phyloP scores from a whole-genome alignment of 805 yeast genomes.

The Teunomyces barrocoloradensis region DNA sequence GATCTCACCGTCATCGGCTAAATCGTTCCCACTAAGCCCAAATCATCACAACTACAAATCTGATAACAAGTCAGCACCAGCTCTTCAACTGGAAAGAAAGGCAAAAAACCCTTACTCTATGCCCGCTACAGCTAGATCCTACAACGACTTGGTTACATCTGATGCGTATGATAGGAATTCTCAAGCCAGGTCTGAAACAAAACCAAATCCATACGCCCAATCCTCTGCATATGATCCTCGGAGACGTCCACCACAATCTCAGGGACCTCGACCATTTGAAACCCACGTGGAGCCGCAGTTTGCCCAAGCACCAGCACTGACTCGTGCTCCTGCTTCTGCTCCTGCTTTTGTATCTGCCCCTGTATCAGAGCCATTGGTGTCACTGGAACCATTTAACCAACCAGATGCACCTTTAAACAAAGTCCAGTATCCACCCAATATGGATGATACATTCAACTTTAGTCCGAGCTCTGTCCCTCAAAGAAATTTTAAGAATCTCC shows the following conservation, averaged over 20 bases:
- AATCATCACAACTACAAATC: slow-evolving; percentile 1
- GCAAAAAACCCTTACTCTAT: not conserved
- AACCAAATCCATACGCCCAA: not conserved
- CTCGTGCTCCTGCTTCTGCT: not conserved
- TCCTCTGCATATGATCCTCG: not conserved
- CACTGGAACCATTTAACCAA: not conserved
- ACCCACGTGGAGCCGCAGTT: not conserved
- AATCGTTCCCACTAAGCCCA: slow-evolving; percentile 8
- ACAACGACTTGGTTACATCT: not conserved
- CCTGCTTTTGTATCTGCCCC: not conserved
- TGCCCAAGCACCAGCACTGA: not conserved
- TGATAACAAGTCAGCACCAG: slow-evolving; percentile 7
- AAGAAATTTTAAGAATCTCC: slow-evolving; percentile 24
- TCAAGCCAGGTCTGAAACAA: not conserved
- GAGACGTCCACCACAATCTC: slow-evolving; percentile 1
- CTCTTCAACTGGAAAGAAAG: slow-evolving; percentile 4
- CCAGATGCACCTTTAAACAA: not conserved
- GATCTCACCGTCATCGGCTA: slow-evolving; percentile 9
- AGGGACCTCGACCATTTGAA: slow-evolving; percentile 1
- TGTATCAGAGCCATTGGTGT: not conserved
- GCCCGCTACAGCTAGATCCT: not conserved
- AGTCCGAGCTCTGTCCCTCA: slow-evolving; percentile 11
- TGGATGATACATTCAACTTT: slow-evolving; percentile 13
- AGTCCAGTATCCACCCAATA: not conserved
- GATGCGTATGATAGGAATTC: not conserved